phyloP scores from a whole-genome alignment of 208 protist species.

The Leishmania mexicana region DNA sequence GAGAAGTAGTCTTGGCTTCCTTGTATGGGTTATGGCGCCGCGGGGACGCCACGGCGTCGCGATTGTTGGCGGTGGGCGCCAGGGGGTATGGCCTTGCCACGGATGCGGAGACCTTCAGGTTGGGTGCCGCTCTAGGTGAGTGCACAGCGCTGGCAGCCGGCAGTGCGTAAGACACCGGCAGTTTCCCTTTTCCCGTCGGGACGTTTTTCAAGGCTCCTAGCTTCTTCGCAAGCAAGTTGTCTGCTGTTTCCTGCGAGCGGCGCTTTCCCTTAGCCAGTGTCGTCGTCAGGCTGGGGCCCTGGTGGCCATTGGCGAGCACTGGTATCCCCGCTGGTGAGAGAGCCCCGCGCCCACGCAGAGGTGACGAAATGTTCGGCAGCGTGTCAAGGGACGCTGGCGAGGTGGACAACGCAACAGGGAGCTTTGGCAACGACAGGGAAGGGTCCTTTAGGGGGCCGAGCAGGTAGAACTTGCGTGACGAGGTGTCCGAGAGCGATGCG shows the following conservation, averaged over 20 bases:
- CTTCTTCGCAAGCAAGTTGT: conserved; percentile 23
- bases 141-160: conserved; percentile 10
- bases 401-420: conserved; percentile 4
- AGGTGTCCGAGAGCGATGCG: conserved; percentile 22
- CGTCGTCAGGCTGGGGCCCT: not conserved
- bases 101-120: not conserved
- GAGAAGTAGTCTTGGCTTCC: conserved; percentile 7
- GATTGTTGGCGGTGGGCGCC: not conserved
- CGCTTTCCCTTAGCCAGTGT: conserved; percentile 1
- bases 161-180: not conserved
- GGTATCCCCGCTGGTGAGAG: conserved; percentile 3
- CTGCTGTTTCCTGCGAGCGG: conserved; percentile 16
- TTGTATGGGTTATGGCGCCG: conserved; percentile 9
- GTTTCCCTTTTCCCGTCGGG: conserved; percentile 24
- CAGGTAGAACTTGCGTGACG: conserved; percentile 36
- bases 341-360: not conserved
- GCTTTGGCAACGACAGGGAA: not conserved
- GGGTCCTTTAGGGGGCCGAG: conserved; percentile 17
- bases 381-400: not conserved
- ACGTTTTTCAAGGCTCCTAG: conserved; percentile 28
- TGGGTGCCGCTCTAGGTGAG: not conserved
- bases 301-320: conserved; percentile 6
- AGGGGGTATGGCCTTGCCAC: not conserved
- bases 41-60: conserved; percentile 12
- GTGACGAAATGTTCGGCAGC: not conserved